A percentile compares a stretch with the other conserved stretches of the same genome.
phyloP scores from a whole-genome alignment of 352 stramenopile genomes.

The Phytophthora citricola region DNA sequence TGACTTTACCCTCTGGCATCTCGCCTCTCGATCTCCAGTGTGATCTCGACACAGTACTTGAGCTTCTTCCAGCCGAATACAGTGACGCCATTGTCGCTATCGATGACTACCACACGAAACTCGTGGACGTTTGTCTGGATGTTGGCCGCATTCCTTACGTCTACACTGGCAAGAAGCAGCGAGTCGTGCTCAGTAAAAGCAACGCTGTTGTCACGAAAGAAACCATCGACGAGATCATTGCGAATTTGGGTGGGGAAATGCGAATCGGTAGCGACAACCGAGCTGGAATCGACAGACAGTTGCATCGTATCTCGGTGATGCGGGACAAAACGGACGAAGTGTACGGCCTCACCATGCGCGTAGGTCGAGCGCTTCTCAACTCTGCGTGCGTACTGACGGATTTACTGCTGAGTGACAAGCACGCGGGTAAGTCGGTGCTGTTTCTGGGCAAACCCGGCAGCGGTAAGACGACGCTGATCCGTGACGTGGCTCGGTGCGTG shows the following conservation, averaged over 20 bases:
- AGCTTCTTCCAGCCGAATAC: constrained; percentile 9
- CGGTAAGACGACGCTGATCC: constrained; percentile 90
- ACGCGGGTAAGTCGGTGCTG: constrained; percentile 66
- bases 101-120: constrained; percentile 21
- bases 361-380: constrained; percentile 71
- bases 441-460: constrained; percentile 66
- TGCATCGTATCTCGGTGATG: constrained; percentile 87
- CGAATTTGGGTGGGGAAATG: constrained; percentile 43
- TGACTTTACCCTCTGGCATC: background rate
- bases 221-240: constrained; percentile 63
- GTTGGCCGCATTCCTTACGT: constrained; percentile 37
- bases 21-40: constrained; percentile 35
- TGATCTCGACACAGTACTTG: constrained; percentile 43
- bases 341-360: constrained; percentile 74
- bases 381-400: constrained; percentile 72
- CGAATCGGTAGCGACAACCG: constrained; percentile 84
- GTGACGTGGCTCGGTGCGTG: constrained; percentile 77
- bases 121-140: constrained; percentile 56
- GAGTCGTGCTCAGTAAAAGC: constrained; percentile 33
- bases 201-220: constrained; percentile 38
- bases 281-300: constrained; percentile 66
- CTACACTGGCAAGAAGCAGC: constrained; percentile 40
- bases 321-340: constrained; percentile 59
- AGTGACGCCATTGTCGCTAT: constrained; percentile 23
- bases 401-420: constrained; percentile 53